phyloP scores from a whole-genome alignment of 352 stramenopile genomes.

The Phytophthora pisi region DNA sequence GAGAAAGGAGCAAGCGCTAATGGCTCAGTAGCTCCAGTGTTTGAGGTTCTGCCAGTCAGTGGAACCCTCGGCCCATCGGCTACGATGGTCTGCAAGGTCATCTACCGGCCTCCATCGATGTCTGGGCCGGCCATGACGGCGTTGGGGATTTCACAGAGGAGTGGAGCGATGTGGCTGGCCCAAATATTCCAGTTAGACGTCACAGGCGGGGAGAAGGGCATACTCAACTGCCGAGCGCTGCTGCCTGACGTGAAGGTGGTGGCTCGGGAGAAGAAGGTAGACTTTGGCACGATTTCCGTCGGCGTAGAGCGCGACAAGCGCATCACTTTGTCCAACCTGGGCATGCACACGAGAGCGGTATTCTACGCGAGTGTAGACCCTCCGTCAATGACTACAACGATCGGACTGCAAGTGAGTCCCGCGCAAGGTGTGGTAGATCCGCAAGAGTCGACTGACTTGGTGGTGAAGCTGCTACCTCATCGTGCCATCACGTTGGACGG shows the following conservation, averaged over 20 bases:
- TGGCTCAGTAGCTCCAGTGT: slow-evolving; percentile 29
- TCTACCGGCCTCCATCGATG: slow-evolving; percentile 56
- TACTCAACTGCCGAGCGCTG: slow-evolving; percentile 56
- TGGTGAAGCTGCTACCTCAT: slow-evolving; percentile 56
- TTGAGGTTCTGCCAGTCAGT: slow-evolving; percentile 57
- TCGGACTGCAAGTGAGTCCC: slow-evolving; percentile 58
- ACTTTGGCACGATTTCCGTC: slow-evolving; percentile 84
- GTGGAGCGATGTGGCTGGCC: slow-evolving; percentile 37
- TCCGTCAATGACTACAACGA: slow-evolving; percentile 24
- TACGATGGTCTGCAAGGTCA: slow-evolving; percentile 49
- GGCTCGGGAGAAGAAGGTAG: slow-evolving; percentile 75
- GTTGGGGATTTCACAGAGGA: slow-evolving; percentile 18
- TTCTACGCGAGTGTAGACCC: slow-evolving; percentile 76
- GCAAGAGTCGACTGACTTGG: slow-evolving; percentile 62
- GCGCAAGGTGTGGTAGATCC: slow-evolving; percentile 45
- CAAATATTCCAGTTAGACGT: slow-evolving; percentile 64
- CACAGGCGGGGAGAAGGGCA: slow-evolving; percentile 50
- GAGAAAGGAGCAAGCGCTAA: slow-evolving; percentile 20
- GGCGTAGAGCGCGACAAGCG: slow-evolving; percentile 72
- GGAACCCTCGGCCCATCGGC: slow-evolving; percentile 43
- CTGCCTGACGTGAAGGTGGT: slow-evolving; percentile 59
- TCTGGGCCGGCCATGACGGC: slow-evolving; percentile 3
- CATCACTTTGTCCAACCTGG: slow-evolving; percentile 51
- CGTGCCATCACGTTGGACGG: slow-evolving; percentile 57
- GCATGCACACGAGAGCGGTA: slow-evolving; percentile 31